Percentiles rank a stretch among this genome's conserved stretches.
These are phyloP conservation scores for Cladosporium sp. DNA, from an alignment of 2,329 filamentous ascomycete genomes.

Conservation along the genomic window DNA sequence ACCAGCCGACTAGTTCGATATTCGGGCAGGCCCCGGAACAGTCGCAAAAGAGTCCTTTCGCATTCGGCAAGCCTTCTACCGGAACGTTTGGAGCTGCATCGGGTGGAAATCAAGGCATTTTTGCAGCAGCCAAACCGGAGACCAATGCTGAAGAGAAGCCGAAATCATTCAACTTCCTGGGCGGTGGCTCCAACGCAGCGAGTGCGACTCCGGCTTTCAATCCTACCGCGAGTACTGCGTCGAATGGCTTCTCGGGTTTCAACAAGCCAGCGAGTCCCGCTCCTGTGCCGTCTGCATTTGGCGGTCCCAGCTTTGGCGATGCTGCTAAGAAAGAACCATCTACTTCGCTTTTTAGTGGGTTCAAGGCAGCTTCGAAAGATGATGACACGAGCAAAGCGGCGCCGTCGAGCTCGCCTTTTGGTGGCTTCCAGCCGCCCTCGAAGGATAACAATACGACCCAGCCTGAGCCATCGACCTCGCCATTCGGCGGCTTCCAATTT, in stretches of 20 bases:
- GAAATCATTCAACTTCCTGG: slow-evolving; percentile 4
- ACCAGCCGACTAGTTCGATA: slow-evolving; percentile 1
- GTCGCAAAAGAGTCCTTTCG: not conserved
- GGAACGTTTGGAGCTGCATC: slow-evolving; percentile 3
- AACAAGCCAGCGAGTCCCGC: not conserved
- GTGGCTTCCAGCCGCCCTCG: not conserved
- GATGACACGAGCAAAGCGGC: not conserved
- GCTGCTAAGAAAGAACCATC: not conserved
- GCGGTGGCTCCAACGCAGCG: not conserved
- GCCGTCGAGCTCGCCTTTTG: not conserved
- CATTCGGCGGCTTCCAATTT: slow-evolving; percentile 7
- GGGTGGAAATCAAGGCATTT: not conserved
- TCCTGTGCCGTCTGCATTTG: not conserved
- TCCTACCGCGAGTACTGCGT: not conserved
- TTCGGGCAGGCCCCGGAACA: slow-evolving; percentile 11
- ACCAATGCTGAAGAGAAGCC: not conserved
- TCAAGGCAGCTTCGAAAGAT: not conserved
- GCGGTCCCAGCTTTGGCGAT: slow-evolving; percentile 14
- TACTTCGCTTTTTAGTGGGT: not conserved
- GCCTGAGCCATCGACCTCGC: not conserved
- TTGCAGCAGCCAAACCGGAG: not conserved
- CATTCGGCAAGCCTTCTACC: slow-evolving; percentile 8
- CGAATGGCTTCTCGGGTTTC: not conserved
- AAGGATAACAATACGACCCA: slow-evolving; percentile 6
- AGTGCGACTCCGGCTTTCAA: not conserved